Conservation (phyloP, 192 early-diverging fungal species). For the Diversispora epigaea region DNA sequence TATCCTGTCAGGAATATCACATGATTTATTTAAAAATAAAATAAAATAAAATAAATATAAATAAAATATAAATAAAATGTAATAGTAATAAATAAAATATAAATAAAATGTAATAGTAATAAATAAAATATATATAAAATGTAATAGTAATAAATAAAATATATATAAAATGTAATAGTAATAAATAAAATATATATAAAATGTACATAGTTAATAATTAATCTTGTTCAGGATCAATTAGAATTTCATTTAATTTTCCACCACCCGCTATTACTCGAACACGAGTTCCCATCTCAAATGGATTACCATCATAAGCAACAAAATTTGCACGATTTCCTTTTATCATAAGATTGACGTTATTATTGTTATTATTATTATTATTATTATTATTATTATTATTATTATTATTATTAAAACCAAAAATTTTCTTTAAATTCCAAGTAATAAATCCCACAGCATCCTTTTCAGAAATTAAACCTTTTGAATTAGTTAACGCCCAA, state of each 20-base stretch:
- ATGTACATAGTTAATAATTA: too few species aligned
- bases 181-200: too few species aligned
- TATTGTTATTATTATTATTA: conserved; percentile 23
- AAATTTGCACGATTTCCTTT: conserved; percentile 40
- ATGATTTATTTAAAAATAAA: too few species aligned
- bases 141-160: too few species aligned
- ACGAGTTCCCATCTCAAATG: conserved; percentile 60
- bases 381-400: conserved; percentile 9
- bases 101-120: too few species aligned
- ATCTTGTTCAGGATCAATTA: conserved; percentile 28
- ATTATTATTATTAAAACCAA: conserved; percentile 47
- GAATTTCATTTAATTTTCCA: conserved; percentile 23
- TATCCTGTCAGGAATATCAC: too few species aligned
- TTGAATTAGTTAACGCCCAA: conserved; percentile 53
- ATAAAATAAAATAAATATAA: too few species aligned
- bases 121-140: too few species aligned
- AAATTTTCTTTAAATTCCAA: conserved; percentile 68
- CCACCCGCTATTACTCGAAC: conserved; percentile 61
- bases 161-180: too few species aligned
- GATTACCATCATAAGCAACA: conserved; percentile 62
- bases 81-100: too few species aligned
- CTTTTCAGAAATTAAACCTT: conserved; percentile 46
- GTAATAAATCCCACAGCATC: conserved; percentile 72
- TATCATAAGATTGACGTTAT: neutral
- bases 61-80: too few species aligned